phyloP scores from a whole-genome alignment of 805 yeast genomes.

The Wickerhamomyces strasburgensis region DNA sequence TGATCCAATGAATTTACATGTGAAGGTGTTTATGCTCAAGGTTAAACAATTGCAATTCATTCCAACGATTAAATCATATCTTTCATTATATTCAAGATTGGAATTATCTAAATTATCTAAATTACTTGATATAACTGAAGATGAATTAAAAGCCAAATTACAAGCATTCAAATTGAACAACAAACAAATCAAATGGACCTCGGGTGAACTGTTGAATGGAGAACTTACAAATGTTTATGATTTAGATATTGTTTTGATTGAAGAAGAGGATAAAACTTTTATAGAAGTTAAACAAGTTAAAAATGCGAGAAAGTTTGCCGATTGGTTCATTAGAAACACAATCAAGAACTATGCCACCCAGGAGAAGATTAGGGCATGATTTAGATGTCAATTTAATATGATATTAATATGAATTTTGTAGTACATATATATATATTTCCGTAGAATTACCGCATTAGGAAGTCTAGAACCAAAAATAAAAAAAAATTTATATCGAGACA shows the following conservation, averaged over 20 bases:
- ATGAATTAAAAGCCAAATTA: slow-evolving; percentile 33
- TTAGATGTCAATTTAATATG: neutral
- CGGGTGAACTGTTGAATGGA: slow-evolving; percentile 38
- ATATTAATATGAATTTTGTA: no score
- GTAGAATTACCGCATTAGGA: neutral
- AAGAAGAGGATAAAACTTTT: slow-evolving; percentile 29
- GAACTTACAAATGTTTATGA: slow-evolving; percentile 37
- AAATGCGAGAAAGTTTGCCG: slow-evolving; percentile 41
- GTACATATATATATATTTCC: no score
- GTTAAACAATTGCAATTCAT: slow-evolving; percentile 34
- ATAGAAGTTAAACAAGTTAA: slow-evolving; percentile 41
- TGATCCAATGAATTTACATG: slow-evolving; percentile 40
- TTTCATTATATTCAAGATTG: slow-evolving; percentile 42
- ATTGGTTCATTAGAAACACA: slow-evolving; percentile 47
- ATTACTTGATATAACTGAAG: slow-evolving; percentile 30
- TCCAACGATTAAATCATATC: slow-evolving; percentile 39
- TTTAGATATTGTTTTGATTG: slow-evolving; percentile 37
- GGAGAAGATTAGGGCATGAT: slow-evolving; percentile 26
- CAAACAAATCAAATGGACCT: slow-evolving; percentile 39
- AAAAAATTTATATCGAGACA: neutral
- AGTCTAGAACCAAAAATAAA: no score
- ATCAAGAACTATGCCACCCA: slow-evolving; percentile 41
- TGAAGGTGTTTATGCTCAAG: slow-evolving; percentile 38
- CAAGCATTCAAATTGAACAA: slow-evolving; percentile 41
- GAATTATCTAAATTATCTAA: slow-evolving; percentile 39